phyloP scores from a whole-genome alignment of 23 red algal species.

The Agarophyton chilense region DNA sequence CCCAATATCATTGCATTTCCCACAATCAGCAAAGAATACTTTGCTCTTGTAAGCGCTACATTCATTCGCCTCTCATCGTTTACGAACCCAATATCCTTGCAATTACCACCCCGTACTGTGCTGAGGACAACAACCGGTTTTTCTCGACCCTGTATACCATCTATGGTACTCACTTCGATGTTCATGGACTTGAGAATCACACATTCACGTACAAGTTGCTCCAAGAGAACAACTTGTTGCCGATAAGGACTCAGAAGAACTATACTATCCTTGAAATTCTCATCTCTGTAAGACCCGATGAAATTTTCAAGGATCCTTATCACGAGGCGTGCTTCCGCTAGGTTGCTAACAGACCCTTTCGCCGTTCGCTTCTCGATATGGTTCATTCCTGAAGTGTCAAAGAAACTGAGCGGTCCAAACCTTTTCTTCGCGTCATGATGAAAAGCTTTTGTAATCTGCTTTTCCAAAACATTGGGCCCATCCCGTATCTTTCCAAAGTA shows the following conservation, averaged over 20 bases:
- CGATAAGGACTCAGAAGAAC: conserved; percentile 82
- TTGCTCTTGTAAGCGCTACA: conserved; percentile 90
- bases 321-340: conserved; percentile 44
- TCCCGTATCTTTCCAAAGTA: conserved; percentile 65
- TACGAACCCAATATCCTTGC: conserved; percentile 88
- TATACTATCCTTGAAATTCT: conserved; percentile 33
- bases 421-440: conserved; percentile 32
- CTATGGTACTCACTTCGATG: conserved; percentile 86
- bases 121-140: conserved; percentile 85
- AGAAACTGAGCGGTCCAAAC: conserved; percentile 70
- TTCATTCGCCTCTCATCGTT: conserved; percentile 90
- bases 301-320: conserved; percentile 12
- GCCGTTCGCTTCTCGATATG: conserved; percentile 13
- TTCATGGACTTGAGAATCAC: neutral
- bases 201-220: conserved; percentile 32
- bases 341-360: conserved; percentile 55
- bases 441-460: conserved; percentile 5
- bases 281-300: neutral
- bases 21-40: conserved; percentile 74
- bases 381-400: conserved; percentile 43
- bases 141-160: conserved; percentile 93
- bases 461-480: conserved; percentile 29
- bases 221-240: conserved; percentile 68
- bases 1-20: conserved; percentile 64
- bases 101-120: conserved; percentile 74